Conservation (phyloP, 441 rosid genomes). For the Pelargonium fulgidum region DNA sequence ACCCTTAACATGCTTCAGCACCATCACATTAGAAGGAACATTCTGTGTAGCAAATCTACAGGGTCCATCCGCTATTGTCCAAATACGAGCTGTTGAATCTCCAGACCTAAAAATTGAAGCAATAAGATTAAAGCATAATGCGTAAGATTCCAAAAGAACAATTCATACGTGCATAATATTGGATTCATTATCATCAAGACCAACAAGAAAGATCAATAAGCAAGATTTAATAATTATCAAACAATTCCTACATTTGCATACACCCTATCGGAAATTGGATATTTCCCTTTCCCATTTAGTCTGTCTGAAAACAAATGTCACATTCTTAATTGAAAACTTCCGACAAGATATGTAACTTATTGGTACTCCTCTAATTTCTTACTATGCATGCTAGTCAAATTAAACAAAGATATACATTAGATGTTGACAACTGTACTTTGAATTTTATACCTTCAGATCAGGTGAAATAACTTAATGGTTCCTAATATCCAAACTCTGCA, state of each 20-base stretch:
- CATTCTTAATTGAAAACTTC: no score
- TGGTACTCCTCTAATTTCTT: no score
- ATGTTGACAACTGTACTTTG: background rate
- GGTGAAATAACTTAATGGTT: background rate
- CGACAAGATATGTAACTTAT: no score
- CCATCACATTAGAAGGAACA: constrained; percentile 50
- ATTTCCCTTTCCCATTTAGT: background rate
- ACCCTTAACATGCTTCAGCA: constrained; percentile 90
- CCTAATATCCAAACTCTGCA: background rate
- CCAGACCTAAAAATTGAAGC: constrained; percentile 57
- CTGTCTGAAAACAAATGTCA: background rate
- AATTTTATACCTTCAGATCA: background rate
- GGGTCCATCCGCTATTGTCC: constrained; percentile 64
- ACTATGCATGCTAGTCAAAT: background rate
- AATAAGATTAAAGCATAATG: constrained; percentile 10
- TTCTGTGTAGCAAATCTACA: constrained; percentile 44
- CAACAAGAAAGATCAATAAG: background rate
- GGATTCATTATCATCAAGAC: background rate
- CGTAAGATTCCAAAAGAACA: background rate
- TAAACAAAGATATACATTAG: background rate
- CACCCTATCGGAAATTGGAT: constrained; percentile 4
- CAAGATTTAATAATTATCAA: background rate
- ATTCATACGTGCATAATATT: background rate
- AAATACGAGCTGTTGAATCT: constrained; percentile 94
- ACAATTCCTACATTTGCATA: background rate